Evolutionary conservation across 1,284 basidiomycete genomes (phyloP), one percentile per base, ranked within the genome.

Genomic region (Ustilago tritici): DNA sequence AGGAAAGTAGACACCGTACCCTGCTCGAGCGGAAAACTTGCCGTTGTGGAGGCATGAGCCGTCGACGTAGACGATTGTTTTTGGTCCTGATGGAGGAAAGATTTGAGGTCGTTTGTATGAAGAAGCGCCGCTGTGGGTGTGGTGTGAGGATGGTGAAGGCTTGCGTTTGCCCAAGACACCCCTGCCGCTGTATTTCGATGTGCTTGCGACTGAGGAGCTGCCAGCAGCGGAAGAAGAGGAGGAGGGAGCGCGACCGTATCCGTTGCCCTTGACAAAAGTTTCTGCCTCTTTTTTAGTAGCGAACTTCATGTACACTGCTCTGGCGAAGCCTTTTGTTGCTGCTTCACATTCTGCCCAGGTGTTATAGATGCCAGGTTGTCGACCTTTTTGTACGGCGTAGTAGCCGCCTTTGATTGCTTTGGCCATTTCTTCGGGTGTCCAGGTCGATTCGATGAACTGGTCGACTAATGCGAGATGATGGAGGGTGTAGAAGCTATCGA

Each of bases 11-110:
- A 85, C 82, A 3, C 80, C 84, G 67, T 78, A 85, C 8, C 84
- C 84, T 10, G 84, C 84, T 12, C 63, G 56, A 1, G 84, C 76
- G n/a, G 40, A 36, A 0, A 9, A 1, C 10, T 68, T 70, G n/a
- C 93, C 94, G 80, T 95, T 95, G 4, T 90, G 89, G 76, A 89
- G 90, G 63, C 93, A 93, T 1, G 93, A 92, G 11, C 94, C 93
- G 84, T 95, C 93, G 19, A 89, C 91, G 81, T 92, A 95, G 3
- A 94, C 92, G 35, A 65, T 34, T 58, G 43, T 69, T 64, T 50
- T 36, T 15, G n/a, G 40, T 19, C 10, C 17, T 8, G 50, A 19
- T 4, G 4, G 10, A 12, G 35, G 19, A 49, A 54, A 14, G 28
- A 17, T 40, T 10, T 52, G 58, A 19, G 35, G 43, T 15, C 57